Evolutionary conservation across 352 stramenopile genomes (phyloP).

Genomic region (Bremia lactucae): DNA sequence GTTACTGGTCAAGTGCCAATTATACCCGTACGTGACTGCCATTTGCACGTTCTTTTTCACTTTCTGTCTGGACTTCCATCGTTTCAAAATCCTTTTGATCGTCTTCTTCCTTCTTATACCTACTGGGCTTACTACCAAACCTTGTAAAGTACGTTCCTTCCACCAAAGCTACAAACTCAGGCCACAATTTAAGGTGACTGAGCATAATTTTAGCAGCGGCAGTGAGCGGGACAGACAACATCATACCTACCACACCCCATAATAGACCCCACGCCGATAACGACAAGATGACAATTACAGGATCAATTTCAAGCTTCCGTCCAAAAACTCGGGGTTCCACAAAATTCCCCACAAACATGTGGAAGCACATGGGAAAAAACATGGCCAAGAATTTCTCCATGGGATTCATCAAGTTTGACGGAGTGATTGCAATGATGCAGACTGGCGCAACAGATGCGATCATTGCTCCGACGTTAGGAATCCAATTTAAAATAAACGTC

Average conservation of each 20-base stretch:
- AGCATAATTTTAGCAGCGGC: constrained; percentile 83
- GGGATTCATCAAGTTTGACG: constrained; percentile 72
- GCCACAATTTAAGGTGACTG: constrained; percentile 77
- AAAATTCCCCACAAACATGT: constrained; percentile 86
- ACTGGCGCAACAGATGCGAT: constrained; percentile 76
- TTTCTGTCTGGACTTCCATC: constrained; percentile 69
- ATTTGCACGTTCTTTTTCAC: constrained; percentile 43
- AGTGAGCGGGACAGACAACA: constrained; percentile 81
- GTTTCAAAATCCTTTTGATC: constrained; percentile 66
- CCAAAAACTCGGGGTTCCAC: constrained; percentile 84
- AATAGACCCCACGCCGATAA: constrained; percentile 81
- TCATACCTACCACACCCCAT: constrained; percentile 84
- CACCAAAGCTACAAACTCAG: constrained; percentile 78
- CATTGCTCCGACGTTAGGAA: constrained; percentile 83
- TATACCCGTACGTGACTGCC: constrained; percentile 28
- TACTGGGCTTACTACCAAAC: constrained; percentile 46
- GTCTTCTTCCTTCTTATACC: constrained; percentile 71
- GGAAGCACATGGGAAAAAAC: constrained; percentile 76
- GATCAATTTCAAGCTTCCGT: constrained; percentile 79
- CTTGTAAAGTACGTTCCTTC: constrained; percentile 80
- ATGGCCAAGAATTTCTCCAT: constrained; percentile 87
- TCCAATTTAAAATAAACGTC: constrained; percentile 86
- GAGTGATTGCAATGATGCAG: constrained; percentile 82
- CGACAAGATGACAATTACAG: constrained; percentile 78
- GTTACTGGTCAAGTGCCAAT: constrained; percentile 10